Evolutionary conservation across 2,329 filamentous ascomycete species (phyloP).

Genomic region (Paecilomyces sp.): DNA sequence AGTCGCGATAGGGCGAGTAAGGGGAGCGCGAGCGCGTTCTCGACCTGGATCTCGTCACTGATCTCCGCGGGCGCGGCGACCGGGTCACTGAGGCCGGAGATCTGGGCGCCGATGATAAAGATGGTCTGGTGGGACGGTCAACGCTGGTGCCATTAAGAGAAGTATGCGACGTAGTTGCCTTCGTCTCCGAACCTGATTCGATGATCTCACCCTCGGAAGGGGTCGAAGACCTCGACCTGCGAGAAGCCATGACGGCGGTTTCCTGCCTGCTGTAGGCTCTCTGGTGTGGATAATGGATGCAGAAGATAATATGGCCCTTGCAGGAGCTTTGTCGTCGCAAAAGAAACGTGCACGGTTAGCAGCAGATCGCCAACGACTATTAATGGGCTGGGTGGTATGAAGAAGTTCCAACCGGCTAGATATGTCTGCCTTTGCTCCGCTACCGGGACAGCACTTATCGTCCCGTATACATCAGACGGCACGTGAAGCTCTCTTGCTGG

Average conservation of each 20-base stretch:
- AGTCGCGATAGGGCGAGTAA: conserved; percentile 35
- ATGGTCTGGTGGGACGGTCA: conserved; percentile 87
- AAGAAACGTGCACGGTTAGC: conserved; percentile 28
- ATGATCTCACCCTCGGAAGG: conserved; percentile 84
- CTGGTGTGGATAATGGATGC: not conserved
- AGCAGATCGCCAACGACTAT: conserved; percentile 19
- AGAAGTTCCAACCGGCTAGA: conserved; percentile 38
- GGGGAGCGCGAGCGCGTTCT: conserved; percentile 34
- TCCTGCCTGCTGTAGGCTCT: not conserved
- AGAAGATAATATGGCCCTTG: conserved; percentile 2
- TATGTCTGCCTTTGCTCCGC: conserved; percentile 25
- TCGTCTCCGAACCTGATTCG: conserved; percentile 63
- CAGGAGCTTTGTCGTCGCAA: not conserved
- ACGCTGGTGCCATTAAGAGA: conserved; percentile 70
- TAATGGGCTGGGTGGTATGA: conserved; percentile 21
- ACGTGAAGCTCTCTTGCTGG: not conserved
- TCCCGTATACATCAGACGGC: not conserved
- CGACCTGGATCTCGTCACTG: conserved; percentile 24
- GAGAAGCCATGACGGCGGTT: conserved; percentile 39
- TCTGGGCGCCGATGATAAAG: conserved; percentile 43
- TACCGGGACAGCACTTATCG: conserved; percentile 11
- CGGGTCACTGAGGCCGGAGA: conserved; percentile 43
- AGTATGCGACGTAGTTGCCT: conserved; percentile 81
- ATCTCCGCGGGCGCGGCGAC: conserved; percentile 57
- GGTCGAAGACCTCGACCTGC: conserved; percentile 50